Base-by-base conservation (phyloP, 148 eudicot species). In the Chenopodium quinoa region DNA sequence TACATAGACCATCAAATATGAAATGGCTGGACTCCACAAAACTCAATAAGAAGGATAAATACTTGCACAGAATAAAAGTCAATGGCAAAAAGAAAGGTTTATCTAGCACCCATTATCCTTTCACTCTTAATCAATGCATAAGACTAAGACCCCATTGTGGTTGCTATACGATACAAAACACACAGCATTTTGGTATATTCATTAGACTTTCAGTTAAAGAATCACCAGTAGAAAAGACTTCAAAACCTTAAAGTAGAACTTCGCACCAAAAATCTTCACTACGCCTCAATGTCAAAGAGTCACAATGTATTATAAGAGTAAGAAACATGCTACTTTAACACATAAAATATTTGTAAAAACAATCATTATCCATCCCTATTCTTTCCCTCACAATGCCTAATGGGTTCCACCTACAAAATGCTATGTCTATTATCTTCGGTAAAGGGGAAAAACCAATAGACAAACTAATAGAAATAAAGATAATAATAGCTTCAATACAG, bases 271-370 rank as follows among this genome's bases (percentile, higher is more conserved):
- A 40, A 40, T 40, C 44, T 40, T 71, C 71, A 67, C 37, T 12
- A 67, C 27, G 71, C 71, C 8, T 25, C 37, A 66, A 66, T 25
- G 10, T 22, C 11, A 40, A 71, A 40, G 13, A 20, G 52, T 19
- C 9, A 71, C 6, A 71, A 44, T n/a, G 71, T 29, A 22, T 19
- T 40, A 7, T 7, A 20, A 44, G 9, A 20, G 23, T 22, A 44
- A 20, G 54, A 22, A 44, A 71, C 72, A 69, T 32, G 46, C 72
- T 69, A 69, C 72, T 69, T 69, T 29, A 40, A 44, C n/a, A 71
- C 20, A 22, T 19, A 22, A 22, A 40, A 40, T 8, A 40, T 40
- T 34, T 71, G 32, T 20, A 17, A 19, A 13, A 34, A 17, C 7
- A n/a, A 17, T 71, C 11, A 40, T 71, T 37, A 20, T 5, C 23